Conservation (phyloP, 805 yeast genomes). For the Debaryomyces prosopidis region DNA sequence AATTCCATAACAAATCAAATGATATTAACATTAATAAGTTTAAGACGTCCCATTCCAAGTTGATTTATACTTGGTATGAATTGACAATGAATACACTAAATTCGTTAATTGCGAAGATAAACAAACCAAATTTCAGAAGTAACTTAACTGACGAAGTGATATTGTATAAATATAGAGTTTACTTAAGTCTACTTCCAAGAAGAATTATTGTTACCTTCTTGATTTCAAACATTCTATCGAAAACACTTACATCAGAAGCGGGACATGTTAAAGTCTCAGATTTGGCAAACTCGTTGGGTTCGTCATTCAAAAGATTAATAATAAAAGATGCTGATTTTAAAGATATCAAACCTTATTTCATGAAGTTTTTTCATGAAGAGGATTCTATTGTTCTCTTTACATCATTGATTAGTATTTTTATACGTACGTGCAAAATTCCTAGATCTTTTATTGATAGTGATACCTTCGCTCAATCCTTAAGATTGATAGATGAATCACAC, state of each 20-base stretch:
- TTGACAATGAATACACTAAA: slow-evolving; percentile 1
- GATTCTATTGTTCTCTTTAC: slow-evolving; percentile 19
- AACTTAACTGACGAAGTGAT: slow-evolving; percentile 2
- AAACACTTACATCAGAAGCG: slow-evolving; percentile 15
- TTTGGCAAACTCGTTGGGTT: slow-evolving; percentile 13
- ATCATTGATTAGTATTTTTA: slow-evolving; percentile 14
- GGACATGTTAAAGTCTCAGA: slow-evolving; percentile 18
- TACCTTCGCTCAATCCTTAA: slow-evolving; percentile 2
- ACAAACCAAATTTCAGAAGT: not conserved
- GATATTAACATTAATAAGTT: slow-evolving; percentile 6
- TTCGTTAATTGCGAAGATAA: not conserved
- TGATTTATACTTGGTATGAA: slow-evolving; percentile 15
- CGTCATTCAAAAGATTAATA: slow-evolving; percentile 10
- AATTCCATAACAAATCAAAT: slow-evolving; percentile 1
- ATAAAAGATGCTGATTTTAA: slow-evolving; percentile 9
- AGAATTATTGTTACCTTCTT: slow-evolving; percentile 15
- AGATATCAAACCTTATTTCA: slow-evolving; percentile 7
- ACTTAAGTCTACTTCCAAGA: slow-evolving; percentile 15
- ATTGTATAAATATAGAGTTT: slow-evolving; percentile 12
- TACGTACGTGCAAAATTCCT: slow-evolving; percentile 13
- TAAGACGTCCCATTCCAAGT: slow-evolving; percentile 7
- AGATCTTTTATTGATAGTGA: slow-evolving; percentile 7
- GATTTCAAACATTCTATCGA: slow-evolving; percentile 18
- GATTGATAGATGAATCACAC: slow-evolving; percentile 2
- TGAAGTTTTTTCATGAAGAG: slow-evolving; percentile 15